Base-by-base conservation (phyloP, 768 basidiomycete genomes). In the Lepiota subincarnata region DNA sequence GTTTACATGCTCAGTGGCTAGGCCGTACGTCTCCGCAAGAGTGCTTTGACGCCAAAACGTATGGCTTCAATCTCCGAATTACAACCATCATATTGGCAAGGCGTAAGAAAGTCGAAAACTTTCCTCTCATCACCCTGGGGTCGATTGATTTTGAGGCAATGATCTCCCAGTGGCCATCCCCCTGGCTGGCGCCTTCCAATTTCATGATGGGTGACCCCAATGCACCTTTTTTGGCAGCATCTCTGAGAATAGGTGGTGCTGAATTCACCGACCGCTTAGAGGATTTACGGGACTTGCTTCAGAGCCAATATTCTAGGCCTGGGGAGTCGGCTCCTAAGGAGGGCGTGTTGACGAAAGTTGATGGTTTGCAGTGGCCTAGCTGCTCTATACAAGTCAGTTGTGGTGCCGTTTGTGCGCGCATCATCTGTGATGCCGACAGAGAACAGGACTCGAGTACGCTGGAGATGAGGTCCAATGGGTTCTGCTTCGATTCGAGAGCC, bases 101-200 rank as follows among this genome's bases (percentile, higher is more conserved):
- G 44, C 70, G 63, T 38, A 70, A 66, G 14, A 56, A 59, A 14
- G 61, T 65, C 22, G 65, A 69, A 57, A 62, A 64, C 45, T 62
- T 74, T 55, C 73, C 72, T n/a, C 60, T 86, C 12, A 59, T 78
- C 34, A 72, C 69, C 13, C 55, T 84, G 13, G 74, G 75, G 19
- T 63, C 68, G 4, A 50, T 77, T 13, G 58, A 70, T 31, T 56
- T 79, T 20, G 66, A 75, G 44, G 63, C 70, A 1, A 65, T 86
- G 19, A 65, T 74, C 18, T 76, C 76, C 2, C 81, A 83, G 63
- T 89, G 85, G 86, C 82, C 84, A 7, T 64, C 75, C 38, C 78
- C 77, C n/a, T 78, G 78, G 71, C 66, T 85, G 26, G 66, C 67
- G 28, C 65, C 74, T 2, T 70, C 77, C 18, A 69, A 76, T 0